These are phyloP conservation scores for Papiliotrema flavescens DNA, from an alignment of 1,284 basidiomycete genomes.

Conservation along the genomic window DNA sequence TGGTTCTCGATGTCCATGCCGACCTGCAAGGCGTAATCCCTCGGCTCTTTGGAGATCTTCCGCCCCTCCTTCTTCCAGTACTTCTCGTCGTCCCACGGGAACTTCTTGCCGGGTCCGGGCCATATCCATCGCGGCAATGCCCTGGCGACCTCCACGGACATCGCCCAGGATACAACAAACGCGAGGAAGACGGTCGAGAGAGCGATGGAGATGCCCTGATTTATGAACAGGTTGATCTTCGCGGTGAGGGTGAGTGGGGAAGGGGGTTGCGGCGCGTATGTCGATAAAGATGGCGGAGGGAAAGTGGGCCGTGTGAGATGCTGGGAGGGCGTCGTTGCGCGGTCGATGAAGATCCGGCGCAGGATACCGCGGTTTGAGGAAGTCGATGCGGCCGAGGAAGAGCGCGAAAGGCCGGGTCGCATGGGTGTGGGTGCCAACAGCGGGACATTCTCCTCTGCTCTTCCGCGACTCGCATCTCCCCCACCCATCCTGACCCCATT, in stretches of 20 bases:
- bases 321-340: slow-evolving; percentile 43
- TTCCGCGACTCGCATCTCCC: neutral
- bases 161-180: slow-evolving; percentile 50
- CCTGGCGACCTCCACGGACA: slow-evolving; percentile 34
- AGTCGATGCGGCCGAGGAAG: slow-evolving; percentile 30
- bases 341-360: slow-evolving; percentile 46
- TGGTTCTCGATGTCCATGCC: slow-evolving; percentile 60
- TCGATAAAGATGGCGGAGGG: slow-evolving; percentile 45
- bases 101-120: slow-evolving; percentile 29
- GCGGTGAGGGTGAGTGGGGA: slow-evolving; percentile 27
- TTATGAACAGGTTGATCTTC: slow-evolving; percentile 48
- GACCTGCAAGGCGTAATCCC: slow-evolving; percentile 56
- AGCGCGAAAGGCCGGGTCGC: slow-evolving; percentile 22
- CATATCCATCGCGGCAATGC: slow-evolving; percentile 38
- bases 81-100: slow-evolving; percentile 55
- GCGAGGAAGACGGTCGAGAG: slow-evolving; percentile 56
- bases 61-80: slow-evolving; percentile 53
- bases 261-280: slow-evolving; percentile 42
- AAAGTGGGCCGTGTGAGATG: slow-evolving; percentile 47
- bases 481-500: neutral
- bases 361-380: slow-evolving; percentile 33
- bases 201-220: slow-evolving; percentile 52
- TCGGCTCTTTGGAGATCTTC: slow-evolving; percentile 55
- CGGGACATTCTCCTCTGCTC: slow-evolving; percentile 16
- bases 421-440: slow-evolving; percentile 26